A percentile compares a stretch with the other conserved stretches of the same genome.
Conservation (phyloP, 306 rosid species). For the Pueraria montana region DNA sequence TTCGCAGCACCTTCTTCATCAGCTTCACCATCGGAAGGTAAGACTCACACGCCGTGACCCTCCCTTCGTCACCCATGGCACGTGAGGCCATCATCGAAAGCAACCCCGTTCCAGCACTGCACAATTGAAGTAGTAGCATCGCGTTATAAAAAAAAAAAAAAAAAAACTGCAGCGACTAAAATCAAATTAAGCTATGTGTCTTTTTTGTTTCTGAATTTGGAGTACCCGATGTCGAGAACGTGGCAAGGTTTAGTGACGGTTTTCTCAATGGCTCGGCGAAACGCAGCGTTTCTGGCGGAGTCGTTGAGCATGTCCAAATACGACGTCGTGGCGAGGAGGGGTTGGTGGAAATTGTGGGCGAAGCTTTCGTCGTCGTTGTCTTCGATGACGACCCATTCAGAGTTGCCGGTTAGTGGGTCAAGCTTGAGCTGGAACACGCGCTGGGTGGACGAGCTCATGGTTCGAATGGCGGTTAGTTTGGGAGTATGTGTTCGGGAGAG, state of each 20-base stretch:
- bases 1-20: constrained; percentile 79
- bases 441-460: constrained; percentile 66
- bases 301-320: constrained; percentile 96
- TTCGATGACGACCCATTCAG: constrained; percentile 92
- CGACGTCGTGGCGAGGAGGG: constrained; percentile 79
- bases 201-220: not conserved
- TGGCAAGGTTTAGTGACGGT: constrained; percentile 75
- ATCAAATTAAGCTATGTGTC: not conserved
- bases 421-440: constrained; percentile 82
- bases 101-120: constrained; percentile 96
- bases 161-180: not conserved
- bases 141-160: not conserved
- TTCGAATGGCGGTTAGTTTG: constrained; percentile 45
- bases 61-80: constrained; percentile 75
- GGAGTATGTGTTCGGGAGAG: constrained; percentile 12
- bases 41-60: constrained; percentile 89
- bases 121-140: constrained; percentile 12
- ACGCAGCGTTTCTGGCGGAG: constrained; percentile 75
- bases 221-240: constrained; percentile 91
- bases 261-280: constrained; percentile 78
- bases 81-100: constrained; percentile 95
- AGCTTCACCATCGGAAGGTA: constrained; percentile 98
- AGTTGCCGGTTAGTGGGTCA: constrained; percentile 86
- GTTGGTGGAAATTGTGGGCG: constrained; percentile 49
- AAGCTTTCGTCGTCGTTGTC: constrained; percentile 57